Base-by-base conservation (phyloP, 2,329 filamentous ascomycete species). In the Colletotrichum sp. region DNA sequence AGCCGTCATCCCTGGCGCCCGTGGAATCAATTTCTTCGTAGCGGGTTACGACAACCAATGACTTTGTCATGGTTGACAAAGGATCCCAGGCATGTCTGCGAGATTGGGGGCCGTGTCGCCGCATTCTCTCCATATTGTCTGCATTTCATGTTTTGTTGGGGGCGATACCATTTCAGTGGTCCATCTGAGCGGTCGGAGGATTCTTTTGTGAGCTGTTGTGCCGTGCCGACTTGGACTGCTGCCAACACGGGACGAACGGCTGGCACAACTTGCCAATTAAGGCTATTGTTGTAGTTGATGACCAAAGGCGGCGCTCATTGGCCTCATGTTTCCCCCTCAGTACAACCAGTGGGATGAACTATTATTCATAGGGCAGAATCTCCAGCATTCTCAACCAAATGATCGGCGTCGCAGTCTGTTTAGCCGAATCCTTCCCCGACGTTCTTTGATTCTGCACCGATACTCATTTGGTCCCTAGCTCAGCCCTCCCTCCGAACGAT, bases 281-380 rank as follows among this genome's bases (percentile, higher is more conserved):
- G 30, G 63, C 24, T 52, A 18, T 24, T 16, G 60, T 52, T 60
- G 49, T 36, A 32, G 21, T 67, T 49, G 62, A 57, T 67, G 30
- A 66, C 63, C 28, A 72, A n/a, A 13, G 15, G 24, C 69, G 7
- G n/a, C 64, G 12, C 32, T 62, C 24, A 69, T 69, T 69, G 64
- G 64, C 34, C 36, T 60, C 44, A 18, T n/a, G 21, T 60, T 59
- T 52, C 44, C 28, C 39, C 28, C 6, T 49, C 18, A 68, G 57
- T 34, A 30, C 26, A 26, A 44, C n/a, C 21, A n/a, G 62, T 73
- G 64, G 64, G 64, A 76, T 34, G 74, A 76, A 74, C 74, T 69
- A 16, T 49, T 30, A 24, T 49, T 30, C 64, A 24, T 39, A 69
- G 44, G 63, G 44, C 63, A 71, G 62, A 39, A 66, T 52, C 44